phyloP scores from a whole-genome alignment of 176 grass and related monocot species.

The Triticum urartu region DNA sequence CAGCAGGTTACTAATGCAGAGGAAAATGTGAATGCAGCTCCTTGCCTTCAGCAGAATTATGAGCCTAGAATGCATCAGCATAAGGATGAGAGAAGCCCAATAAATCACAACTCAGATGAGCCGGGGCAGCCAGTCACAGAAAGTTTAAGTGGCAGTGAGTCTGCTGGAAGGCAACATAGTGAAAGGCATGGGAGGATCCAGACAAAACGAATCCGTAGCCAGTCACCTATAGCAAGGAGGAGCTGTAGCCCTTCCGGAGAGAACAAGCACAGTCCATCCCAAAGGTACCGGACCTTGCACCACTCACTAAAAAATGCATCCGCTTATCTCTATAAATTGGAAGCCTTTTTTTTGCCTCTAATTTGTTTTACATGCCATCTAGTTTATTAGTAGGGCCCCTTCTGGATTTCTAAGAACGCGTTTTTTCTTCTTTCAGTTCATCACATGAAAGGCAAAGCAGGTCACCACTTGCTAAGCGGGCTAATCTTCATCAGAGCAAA shows the following conservation, averaged over 20 bases:
- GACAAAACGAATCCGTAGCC: slow-evolving; percentile 41
- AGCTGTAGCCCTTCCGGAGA: slow-evolving; percentile 27
- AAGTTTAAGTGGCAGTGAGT: slow-evolving; percentile 48
- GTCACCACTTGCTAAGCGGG: slow-evolving; percentile 37
- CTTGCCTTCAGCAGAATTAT: slow-evolving; percentile 1
- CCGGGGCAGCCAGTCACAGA: slow-evolving; percentile 41
- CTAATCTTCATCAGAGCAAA: slow-evolving; percentile 29
- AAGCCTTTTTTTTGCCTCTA: not conserved
- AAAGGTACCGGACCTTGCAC: slow-evolving; percentile 39
- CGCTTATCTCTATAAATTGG: not conserved
- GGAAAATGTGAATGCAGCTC: slow-evolving; percentile 15
- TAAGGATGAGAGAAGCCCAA: slow-evolving; percentile 29
- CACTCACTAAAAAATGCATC: slow-evolving; percentile 13
- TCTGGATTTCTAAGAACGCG: slow-evolving; percentile 29
- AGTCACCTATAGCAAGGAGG: slow-evolving; percentile 43
- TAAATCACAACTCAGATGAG: slow-evolving; percentile 43
- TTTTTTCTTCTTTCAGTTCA: slow-evolving; percentile 52
- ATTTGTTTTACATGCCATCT: not conserved
- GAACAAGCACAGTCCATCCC: slow-evolving; percentile 23
- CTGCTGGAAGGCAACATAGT: slow-evolving; percentile 41
- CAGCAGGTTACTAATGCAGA: slow-evolving; percentile 35
- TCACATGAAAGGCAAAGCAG: slow-evolving; percentile 52
- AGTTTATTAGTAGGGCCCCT: not conserved
- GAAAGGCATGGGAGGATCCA: slow-evolving; percentile 25
- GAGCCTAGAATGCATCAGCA: slow-evolving; percentile 31